Conservation (phyloP, 306 rosid genomes). For the Bauhinia variegata region DNA sequence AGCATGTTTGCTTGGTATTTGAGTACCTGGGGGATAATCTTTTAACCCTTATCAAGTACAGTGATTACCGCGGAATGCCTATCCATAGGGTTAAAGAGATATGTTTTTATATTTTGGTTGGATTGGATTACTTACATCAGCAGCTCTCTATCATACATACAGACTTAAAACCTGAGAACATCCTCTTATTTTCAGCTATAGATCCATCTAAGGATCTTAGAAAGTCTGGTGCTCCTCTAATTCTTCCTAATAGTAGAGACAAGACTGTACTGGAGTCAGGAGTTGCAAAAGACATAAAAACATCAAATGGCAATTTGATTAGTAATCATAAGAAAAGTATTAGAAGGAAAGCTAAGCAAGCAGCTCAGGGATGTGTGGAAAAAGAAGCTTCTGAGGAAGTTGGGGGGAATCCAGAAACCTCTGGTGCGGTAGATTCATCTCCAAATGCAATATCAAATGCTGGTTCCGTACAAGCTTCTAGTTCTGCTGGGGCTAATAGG, state of each 20-base stretch:
- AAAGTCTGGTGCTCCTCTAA: conserved; percentile 65
- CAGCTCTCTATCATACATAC: conserved; percentile 95
- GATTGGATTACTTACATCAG: conserved; percentile 92
- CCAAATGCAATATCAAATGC: conserved; percentile 45
- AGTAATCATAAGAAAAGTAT: conserved; percentile 84
- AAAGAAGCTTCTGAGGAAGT: conserved; percentile 63
- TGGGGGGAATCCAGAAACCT: conserved; percentile 58
- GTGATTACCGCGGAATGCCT: conserved; percentile 84
- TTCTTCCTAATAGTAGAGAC: conserved; percentile 66
- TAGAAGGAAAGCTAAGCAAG: conserved; percentile 90
- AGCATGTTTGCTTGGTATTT: conserved; percentile 94
- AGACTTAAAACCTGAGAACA: conserved; percentile 93
- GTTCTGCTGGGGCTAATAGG: conserved; percentile 51
- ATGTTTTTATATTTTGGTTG: conserved; percentile 82
- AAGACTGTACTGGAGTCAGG: conserved; percentile 56
- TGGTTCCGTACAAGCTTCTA: conserved; percentile 47
- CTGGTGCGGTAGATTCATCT: conserved; percentile 59
- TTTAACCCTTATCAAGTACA: conserved; percentile 79
- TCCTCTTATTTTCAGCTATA: conserved; percentile 72
- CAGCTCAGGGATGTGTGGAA: conserved; percentile 75
- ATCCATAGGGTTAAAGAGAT: conserved; percentile 83
- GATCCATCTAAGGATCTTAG: conserved; percentile 85
- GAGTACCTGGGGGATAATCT: conserved; percentile 96
- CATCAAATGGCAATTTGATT: conserved; percentile 71
- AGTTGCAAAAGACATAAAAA: conserved; percentile 54